Conservation (phyloP, 306 rosid species). For the Trifolium pratense region DNA sequence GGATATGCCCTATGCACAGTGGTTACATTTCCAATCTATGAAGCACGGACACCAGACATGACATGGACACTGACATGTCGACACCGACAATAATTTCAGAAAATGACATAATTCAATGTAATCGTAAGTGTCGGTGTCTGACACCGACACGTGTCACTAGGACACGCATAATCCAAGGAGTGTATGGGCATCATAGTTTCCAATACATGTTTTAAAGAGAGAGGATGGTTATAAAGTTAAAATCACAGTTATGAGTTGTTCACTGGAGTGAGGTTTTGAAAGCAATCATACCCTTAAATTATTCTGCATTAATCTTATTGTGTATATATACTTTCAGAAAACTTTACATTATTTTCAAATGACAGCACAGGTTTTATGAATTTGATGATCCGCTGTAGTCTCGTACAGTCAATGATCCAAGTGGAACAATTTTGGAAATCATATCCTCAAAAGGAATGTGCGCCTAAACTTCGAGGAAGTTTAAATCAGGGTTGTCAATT, state of each 20-base stretch:
- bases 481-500: not conserved
- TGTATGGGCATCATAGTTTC: too few species aligned
- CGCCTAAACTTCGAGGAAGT: conserved; percentile 13
- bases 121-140: too few species aligned
- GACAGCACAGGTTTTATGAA: conserved; percentile 16
- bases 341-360: not conserved
- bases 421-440: conserved; percentile 3
- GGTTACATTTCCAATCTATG: too few species aligned
- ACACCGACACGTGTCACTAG: too few species aligned
- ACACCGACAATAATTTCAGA: too few species aligned
- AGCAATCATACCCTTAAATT: conserved; percentile 8
- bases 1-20: too few species aligned
- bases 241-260: too few species aligned
- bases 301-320: not conserved
- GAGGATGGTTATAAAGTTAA: not conserved
- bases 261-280: conserved; percentile 11
- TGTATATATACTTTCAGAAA: not conserved
- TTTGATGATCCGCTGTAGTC: conserved; percentile 10
- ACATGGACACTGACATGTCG: too few species aligned
- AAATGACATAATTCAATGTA: too few species aligned
- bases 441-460: conserved; percentile 4
- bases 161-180: too few species aligned
- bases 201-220: conserved; percentile 18
- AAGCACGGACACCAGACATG: too few species aligned
- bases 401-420: not conserved